Evolutionary conservation across 441 rosid species (phyloP).

Genomic region (Heliophila coronopifolia): DNA sequence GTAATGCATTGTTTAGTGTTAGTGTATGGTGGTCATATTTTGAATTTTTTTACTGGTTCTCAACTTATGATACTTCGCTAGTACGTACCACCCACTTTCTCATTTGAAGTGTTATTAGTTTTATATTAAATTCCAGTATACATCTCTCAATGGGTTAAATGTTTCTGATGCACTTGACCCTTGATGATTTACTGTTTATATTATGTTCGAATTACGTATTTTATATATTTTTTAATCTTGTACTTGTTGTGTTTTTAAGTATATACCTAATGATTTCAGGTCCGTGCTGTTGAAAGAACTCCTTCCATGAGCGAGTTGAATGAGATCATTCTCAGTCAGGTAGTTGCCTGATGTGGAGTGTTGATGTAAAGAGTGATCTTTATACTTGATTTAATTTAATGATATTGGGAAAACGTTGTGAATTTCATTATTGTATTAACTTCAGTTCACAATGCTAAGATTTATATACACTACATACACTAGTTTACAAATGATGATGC

Average conservation of each 20-base stretch:
- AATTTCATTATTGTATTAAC: slow-evolving; percentile 1
- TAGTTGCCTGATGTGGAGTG: slow-evolving; percentile 30
- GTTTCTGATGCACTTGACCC: background rate
- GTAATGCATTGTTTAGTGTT: background rate
- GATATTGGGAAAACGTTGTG: background rate
- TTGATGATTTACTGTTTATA: background rate
- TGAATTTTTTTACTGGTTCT: background rate
- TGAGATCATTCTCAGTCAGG: slow-evolving; percentile 94
- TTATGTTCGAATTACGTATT: background rate
- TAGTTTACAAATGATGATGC: slow-evolving; percentile 12
- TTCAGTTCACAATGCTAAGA: background rate
- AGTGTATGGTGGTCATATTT: background rate
- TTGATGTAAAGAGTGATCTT: slow-evolving; percentile 9
- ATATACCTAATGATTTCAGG: slow-evolving; percentile 41
- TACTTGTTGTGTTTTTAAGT: background rate
- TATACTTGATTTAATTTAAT: background rate
- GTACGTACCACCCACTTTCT: background rate
- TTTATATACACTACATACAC: background rate
- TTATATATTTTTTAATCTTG: background rate
- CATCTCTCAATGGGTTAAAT: background rate
- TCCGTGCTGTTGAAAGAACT: slow-evolving; percentile 81
- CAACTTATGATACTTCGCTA: background rate
- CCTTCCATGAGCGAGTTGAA: slow-evolving; percentile 96
- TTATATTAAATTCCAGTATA: background rate
- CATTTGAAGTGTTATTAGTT: background rate